Conservation (phyloP, 2,329 filamentous ascomycete species). For the Didymella arachidicola region DNA sequence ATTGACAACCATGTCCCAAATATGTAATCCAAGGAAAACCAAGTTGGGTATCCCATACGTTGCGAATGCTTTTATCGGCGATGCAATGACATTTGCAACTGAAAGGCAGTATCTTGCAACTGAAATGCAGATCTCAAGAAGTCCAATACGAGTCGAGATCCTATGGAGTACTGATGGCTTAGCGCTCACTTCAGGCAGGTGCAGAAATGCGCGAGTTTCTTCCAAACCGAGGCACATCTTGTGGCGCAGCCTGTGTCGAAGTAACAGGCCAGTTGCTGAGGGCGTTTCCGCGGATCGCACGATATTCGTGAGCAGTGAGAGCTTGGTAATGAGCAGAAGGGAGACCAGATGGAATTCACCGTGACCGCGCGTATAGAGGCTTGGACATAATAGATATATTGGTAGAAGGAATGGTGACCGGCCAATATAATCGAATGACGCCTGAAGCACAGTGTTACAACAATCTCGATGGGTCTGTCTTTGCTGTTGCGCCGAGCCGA, state of each 20-base stretch:
- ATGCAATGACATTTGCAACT: background rate
- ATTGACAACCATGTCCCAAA: background rate
- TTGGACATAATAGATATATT: slow-evolving; percentile 38
- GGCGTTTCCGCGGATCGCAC: background rate
- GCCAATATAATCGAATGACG: slow-evolving; percentile 33
- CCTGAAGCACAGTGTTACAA: slow-evolving; percentile 34
- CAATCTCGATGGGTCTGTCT: slow-evolving; percentile 29
- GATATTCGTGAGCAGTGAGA: background rate
- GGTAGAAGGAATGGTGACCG: slow-evolving; percentile 33
- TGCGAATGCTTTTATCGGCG: background rate
- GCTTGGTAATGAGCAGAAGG: slow-evolving; percentile 13
- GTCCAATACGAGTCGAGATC: background rate
- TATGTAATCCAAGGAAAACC: background rate
- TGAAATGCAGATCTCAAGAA: background rate
- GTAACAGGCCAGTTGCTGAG: background rate
- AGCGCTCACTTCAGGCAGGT: background rate
- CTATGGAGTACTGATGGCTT: background rate
- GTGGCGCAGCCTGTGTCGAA: background rate
- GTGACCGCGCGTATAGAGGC: slow-evolving; percentile 18
- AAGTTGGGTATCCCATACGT: background rate
- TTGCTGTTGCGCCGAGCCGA: slow-evolving; percentile 22
- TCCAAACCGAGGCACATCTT: background rate
- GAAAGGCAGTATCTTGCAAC: background rate
- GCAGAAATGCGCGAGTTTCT: background rate
- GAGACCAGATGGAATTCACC: slow-evolving; percentile 7